phyloP scores from a whole-genome alignment of 768 basidiomycete genomes.

The Mycena vitilis region DNA sequence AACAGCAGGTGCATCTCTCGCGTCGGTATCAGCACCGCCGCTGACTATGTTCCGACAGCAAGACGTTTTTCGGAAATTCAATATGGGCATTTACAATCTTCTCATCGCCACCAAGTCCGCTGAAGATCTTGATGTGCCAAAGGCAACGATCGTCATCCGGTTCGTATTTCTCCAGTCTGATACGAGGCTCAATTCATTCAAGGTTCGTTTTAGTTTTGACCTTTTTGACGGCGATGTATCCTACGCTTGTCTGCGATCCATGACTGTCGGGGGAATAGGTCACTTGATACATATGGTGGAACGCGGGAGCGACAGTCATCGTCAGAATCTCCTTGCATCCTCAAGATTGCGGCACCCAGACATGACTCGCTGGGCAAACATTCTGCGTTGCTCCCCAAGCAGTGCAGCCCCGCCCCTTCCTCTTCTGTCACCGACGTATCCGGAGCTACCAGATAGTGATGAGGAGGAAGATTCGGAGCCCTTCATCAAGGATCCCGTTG shows the following conservation, averaged over 20 bases:
- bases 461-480: conserved; percentile 50
- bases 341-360: conserved; percentile 51
- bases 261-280: conserved; percentile 58
- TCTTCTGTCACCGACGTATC: conserved; percentile 51
- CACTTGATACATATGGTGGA: conserved; percentile 75
- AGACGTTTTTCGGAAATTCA: conserved; percentile 62
- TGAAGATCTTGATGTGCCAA: conserved; percentile 71
- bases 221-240: conserved; percentile 73
- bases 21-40: background rate
- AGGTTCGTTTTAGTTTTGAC: conserved; percentile 59
- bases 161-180: conserved; percentile 43
- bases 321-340: conserved; percentile 57
- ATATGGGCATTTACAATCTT: conserved; percentile 69
- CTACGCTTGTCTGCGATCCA: conserved; percentile 64
- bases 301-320: conserved; percentile 65
- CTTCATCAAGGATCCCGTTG: conserved; percentile 71
- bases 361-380: conserved; percentile 63
- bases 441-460: conserved; percentile 63
- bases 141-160: conserved; percentile 71
- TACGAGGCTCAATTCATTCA: background rate
- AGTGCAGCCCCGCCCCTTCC: conserved; percentile 59
- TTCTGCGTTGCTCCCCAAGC: conserved; percentile 50
- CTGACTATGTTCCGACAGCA: conserved; percentile 46
- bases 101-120: conserved; percentile 68
- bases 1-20: conserved; percentile 40